Conservation (phyloP, 805 yeast species). For the Candida methanosorbosa region DNA sequence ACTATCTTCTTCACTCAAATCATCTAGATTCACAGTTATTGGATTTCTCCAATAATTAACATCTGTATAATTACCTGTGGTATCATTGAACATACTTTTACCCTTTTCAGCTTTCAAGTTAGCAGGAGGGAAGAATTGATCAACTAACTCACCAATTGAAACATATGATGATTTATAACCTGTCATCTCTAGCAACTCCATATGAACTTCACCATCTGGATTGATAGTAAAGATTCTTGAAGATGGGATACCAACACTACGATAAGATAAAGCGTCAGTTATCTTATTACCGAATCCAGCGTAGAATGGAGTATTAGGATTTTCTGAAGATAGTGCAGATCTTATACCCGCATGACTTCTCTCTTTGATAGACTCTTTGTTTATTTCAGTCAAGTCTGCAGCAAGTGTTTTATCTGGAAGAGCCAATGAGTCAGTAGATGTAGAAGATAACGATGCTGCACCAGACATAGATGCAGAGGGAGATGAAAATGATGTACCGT, state of each 20-base stretch:
- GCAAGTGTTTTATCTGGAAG: not conserved
- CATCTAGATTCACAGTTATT: constrained; percentile 49
- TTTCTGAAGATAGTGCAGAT: constrained; percentile 13
- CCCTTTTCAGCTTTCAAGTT: constrained; percentile 9
- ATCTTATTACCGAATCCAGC: constrained; percentile 97
- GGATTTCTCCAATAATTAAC: constrained; percentile 92
- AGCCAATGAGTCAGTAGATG: not conserved
- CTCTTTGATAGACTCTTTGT: not conserved
- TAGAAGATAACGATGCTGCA: not conserved
- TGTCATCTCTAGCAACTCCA: constrained; percentile 91
- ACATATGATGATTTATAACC: constrained; percentile 87
- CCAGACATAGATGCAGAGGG: too few species aligned
- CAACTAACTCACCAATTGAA: constrained; percentile 87
- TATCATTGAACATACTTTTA: constrained; percentile 18
- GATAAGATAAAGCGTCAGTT: constrained; percentile 91
- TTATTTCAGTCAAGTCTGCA: not conserved
- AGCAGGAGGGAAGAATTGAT: constrained; percentile 94
- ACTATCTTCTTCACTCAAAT: constrained; percentile 44
- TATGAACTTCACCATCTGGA: constrained; percentile 93
- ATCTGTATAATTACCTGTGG: constrained; percentile 68
- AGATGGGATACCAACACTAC: constrained; percentile 90
- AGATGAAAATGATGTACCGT: not conserved
- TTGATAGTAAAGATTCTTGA: constrained; percentile 93
- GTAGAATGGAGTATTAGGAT: constrained; percentile 72
- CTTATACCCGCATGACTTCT: not conserved